Percentiles rank a stretch among this genome's conserved stretches.
phyloP scores from a whole-genome alignment of 73 alveolate species.

The Halteria grandinella region DNA sequence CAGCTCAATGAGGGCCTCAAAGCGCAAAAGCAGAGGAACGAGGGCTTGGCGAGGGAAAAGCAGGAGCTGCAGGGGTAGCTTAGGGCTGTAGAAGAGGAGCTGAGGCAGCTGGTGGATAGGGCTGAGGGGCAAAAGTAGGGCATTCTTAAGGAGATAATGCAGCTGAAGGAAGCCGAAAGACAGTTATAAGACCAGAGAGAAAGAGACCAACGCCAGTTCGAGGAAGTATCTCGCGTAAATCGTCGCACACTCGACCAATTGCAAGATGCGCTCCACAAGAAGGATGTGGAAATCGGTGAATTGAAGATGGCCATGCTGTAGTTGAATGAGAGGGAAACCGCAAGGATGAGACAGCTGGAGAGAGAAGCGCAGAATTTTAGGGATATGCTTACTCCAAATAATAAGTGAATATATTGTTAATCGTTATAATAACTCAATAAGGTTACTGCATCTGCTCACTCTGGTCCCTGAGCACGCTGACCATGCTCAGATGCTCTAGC shows the following conservation, averaged over 20 bases:
- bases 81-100: slow-evolving; percentile 68
- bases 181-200: slow-evolving; percentile 57
- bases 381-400: slow-evolving; percentile 58
- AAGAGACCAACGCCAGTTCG: slow-evolving; percentile 34
- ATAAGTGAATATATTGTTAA: too few relatives aligned
- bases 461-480: slow-evolving; percentile 14
- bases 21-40: slow-evolving; percentile 57
- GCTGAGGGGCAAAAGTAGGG: slow-evolving; percentile 58
- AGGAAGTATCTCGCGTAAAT: slow-evolving; percentile 19
- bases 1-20: slow-evolving; percentile 54
- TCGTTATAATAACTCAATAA: not conserved
- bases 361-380: slow-evolving; percentile 61
- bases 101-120: slow-evolving; percentile 60
- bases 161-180: slow-evolving; percentile 65
- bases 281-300: slow-evolving; percentile 61
- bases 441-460: slow-evolving; percentile 5
- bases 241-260: slow-evolving; percentile 45
- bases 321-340: slow-evolving; percentile 53
- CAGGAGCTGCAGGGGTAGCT: slow-evolving; percentile 46
- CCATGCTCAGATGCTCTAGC: slow-evolving; percentile 6
- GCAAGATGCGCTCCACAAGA: slow-evolving; percentile 48
- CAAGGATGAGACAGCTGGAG: slow-evolving; percentile 68
- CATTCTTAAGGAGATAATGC: slow-evolving; percentile 60
- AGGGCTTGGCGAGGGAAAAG: slow-evolving; percentile 38
- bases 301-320: slow-evolving; percentile 49